A percentile compares a stretch with the other conserved stretches of the same genome.
Evolutionary conservation across 129 eudicot species (phyloP).

Genomic region (Erigeron canadensis): DNA sequence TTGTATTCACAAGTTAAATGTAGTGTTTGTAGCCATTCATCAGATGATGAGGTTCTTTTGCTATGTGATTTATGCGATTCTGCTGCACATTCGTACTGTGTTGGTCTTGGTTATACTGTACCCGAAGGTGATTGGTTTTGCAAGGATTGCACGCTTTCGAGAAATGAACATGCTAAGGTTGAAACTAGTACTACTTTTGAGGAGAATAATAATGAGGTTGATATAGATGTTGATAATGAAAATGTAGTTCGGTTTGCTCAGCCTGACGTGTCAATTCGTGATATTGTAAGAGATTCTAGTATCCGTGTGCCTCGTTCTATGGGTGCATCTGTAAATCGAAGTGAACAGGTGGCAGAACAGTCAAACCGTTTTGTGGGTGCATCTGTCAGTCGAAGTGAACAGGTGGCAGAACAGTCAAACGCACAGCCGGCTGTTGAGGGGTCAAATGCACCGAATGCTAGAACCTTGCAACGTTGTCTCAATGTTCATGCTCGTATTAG

Average conservation of each 20-base stretch:
- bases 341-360: slow-evolving; percentile 18
- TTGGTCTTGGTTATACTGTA: slow-evolving; percentile 78
- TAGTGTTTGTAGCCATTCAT: slow-evolving; percentile 41
- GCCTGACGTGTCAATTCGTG: slow-evolving; percentile 45
- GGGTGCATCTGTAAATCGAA: slow-evolving; percentile 11
- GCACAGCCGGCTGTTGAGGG: slow-evolving; percentile 15
- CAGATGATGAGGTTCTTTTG: slow-evolving; percentile 62
- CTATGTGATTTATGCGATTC: slow-evolving; percentile 91
- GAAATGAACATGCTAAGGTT: slow-evolving; percentile 49
- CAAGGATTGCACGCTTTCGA: slow-evolving; percentile 57
- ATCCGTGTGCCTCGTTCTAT: slow-evolving; percentile 19
- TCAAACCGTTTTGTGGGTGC: not conserved
- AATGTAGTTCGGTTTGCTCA: slow-evolving; percentile 14
- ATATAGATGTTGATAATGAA: slow-evolving; percentile 13
- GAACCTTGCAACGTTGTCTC: slow-evolving; percentile 60
- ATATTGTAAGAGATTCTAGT: slow-evolving; percentile 50
- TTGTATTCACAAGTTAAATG: slow-evolving; percentile 58
- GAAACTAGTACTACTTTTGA: slow-evolving; percentile 32
- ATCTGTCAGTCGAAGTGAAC: slow-evolving; percentile 18
- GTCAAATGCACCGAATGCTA: slow-evolving; percentile 41
- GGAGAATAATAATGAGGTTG: slow-evolving; percentile 10
- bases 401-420: slow-evolving; percentile 21
- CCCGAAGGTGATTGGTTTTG: slow-evolving; percentile 98
- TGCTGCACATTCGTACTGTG: slow-evolving; percentile 78
- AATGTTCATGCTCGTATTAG: slow-evolving; percentile 60